A percentile compares a stretch with the other conserved stretches of the same genome.
Evolutionary conservation across 2,329 filamentous ascomycete genomes (phyloP).

Genomic region (Alternaria burnsii): DNA sequence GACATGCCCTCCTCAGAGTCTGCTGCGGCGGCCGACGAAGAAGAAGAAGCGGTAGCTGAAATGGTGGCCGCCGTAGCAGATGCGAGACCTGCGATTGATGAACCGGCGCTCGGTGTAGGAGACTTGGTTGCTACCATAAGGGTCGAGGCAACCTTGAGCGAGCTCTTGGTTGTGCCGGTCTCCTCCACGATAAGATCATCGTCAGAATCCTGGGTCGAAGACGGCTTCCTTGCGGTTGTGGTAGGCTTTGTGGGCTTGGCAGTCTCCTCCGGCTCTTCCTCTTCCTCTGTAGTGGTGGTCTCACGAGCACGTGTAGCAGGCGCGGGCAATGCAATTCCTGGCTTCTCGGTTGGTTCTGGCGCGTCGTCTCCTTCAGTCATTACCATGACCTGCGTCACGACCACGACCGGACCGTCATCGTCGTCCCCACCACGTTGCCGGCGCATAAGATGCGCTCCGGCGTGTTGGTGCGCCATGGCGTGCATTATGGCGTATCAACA

Average conservation of each 20-base stretch:
- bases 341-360: slow-evolving; percentile 48
- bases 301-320: slow-evolving; percentile 30
- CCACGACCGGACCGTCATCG: slow-evolving; percentile 17
- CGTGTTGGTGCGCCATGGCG: slow-evolving; percentile 38
- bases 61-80: slow-evolving; percentile 37
- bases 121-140: slow-evolving; percentile 42
- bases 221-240: slow-evolving; percentile 29
- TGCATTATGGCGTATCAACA: slow-evolving; percentile 15
- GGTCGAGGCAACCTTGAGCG: slow-evolving; percentile 31
- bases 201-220: slow-evolving; percentile 23
- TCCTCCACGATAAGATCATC: slow-evolving; percentile 11
- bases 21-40: slow-evolving; percentile 19
- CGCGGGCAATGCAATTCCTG: slow-evolving; percentile 24
- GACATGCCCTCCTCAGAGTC: slow-evolving; percentile 52
- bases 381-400: slow-evolving; percentile 52
- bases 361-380: slow-evolving; percentile 62
- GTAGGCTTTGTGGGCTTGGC: slow-evolving; percentile 25
- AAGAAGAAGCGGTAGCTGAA: slow-evolving; percentile 36
- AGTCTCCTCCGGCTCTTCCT: slow-evolving; percentile 22
- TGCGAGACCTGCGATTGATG: slow-evolving; percentile 26
- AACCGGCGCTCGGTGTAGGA: slow-evolving; percentile 25
- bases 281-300: slow-evolving; percentile 21
- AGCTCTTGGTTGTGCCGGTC: slow-evolving; percentile 20
- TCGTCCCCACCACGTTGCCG: slow-evolving; percentile 32
- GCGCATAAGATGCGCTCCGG: slow-evolving; percentile 38